Percentiles rank a stretch among this genome's conserved stretches.
phyloP scores from a whole-genome alignment of 2,329 filamentous ascomycete species.

The Aspergillus ruber region DNA sequence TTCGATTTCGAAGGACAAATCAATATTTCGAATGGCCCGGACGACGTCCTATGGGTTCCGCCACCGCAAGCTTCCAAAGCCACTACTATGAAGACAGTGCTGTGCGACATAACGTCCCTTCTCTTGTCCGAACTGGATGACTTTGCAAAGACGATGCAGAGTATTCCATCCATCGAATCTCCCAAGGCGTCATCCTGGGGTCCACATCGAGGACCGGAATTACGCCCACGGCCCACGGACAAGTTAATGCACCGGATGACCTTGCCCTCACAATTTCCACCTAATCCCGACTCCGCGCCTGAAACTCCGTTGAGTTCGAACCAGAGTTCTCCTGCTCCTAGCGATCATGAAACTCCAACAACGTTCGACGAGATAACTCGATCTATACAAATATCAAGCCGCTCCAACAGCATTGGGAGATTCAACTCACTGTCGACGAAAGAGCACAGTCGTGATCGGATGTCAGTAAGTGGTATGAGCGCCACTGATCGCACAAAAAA shows the following conservation, averaged over 20 bases:
- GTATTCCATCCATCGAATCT: constrained; percentile 68
- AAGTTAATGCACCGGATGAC: constrained; percentile 67
- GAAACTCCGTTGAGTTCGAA: constrained; percentile 35
- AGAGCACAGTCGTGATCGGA: constrained; percentile 55
- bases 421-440: constrained; percentile 38
- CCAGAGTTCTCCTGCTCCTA: constrained; percentile 29
- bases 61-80: constrained; percentile 60
- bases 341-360: constrained; percentile 41
- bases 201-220: constrained; percentile 46
- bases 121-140: constrained; percentile 70
- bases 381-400: constrained; percentile 35
- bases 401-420: constrained; percentile 33
- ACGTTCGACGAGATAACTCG: constrained; percentile 50
- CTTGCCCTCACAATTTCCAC: constrained; percentile 59
- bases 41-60: constrained; percentile 67
- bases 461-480: constrained; percentile 63
- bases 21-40: constrained; percentile 49
- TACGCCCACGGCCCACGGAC: constrained; percentile 44
- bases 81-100: constrained; percentile 73
- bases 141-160: constrained; percentile 66
- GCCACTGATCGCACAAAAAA: constrained; percentile 70
- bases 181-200: constrained; percentile 50
- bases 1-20: constrained; percentile 64
- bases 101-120: constrained; percentile 71
- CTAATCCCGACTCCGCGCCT: constrained; percentile 31